Conservation (phyloP, 257 asterid species). For the Solanum chiquidenum region DNA sequence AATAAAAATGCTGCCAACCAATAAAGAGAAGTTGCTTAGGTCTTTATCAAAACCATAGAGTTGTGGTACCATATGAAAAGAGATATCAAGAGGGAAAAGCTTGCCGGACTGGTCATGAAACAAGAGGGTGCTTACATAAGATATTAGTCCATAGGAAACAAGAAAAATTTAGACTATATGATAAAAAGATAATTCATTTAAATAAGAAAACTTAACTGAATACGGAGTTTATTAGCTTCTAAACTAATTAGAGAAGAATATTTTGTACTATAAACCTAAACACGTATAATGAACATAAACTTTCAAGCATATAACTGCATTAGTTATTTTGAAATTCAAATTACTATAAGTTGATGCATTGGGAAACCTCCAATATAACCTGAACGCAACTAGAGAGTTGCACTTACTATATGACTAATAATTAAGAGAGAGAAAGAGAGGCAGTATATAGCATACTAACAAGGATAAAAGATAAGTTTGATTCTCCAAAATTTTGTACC, state of each 20-base stretch:
- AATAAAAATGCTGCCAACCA: not conserved
- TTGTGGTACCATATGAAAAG: not conserved
- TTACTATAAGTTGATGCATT: not conserved
- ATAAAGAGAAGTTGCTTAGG: not conserved
- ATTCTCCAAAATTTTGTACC: conserved; percentile 30
- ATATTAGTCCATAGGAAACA: not conserved
- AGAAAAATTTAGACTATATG: not conserved
- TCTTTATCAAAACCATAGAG: not conserved
- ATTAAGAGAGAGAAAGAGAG: not conserved
- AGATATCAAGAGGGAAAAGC: not conserved
- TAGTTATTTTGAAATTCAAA: not conserved
- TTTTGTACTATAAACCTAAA: not conserved
- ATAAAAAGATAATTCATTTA: not conserved
- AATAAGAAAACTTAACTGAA: not conserved
- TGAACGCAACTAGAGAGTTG: not conserved
- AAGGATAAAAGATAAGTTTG: not conserved
- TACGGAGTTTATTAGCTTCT: not conserved
- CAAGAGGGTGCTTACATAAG: not conserved
- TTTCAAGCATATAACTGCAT: not conserved
- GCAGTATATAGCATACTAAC: not conserved
- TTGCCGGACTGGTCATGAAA: not conserved
- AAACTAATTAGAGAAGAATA: not conserved
- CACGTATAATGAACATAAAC: not conserved
- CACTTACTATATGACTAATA: not conserved
- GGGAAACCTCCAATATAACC: not conserved